Percentiles rank a stretch among this genome's conserved stretches.
Conservation (phyloP, 768 basidiomycete species). For the Suillus americanus region DNA sequence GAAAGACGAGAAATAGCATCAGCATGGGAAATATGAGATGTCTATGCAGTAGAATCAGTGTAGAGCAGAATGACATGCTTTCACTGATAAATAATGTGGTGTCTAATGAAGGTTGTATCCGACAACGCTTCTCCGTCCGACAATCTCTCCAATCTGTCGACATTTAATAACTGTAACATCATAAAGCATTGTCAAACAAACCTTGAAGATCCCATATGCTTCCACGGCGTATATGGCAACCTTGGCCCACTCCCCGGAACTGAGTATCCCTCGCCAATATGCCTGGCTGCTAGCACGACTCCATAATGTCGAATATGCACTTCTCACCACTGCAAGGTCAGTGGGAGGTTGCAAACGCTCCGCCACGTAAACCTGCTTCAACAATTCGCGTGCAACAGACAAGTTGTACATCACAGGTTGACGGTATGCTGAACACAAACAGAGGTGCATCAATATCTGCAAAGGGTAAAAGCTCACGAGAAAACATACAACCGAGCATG, state of each 20-base stretch:
- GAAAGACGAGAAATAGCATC: not conserved
- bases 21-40: not conserved
- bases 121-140: constrained; percentile 76
- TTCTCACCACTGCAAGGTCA: constrained; percentile 48
- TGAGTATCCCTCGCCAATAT: constrained; percentile 61
- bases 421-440: constrained; percentile 55
- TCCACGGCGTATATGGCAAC: constrained; percentile 78
- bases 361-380: constrained; percentile 71
- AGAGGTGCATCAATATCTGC: not conserved
- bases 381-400: constrained; percentile 69
- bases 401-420: constrained; percentile 80
- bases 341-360: constrained; percentile 67
- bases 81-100: constrained; percentile 6
- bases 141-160: constrained; percentile 79
- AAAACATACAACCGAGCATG: constrained; percentile 52
- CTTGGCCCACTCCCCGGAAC: constrained; percentile 65
- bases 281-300: constrained; percentile 52
- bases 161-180: not conserved
- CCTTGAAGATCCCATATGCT: constrained; percentile 90
- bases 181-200: constrained; percentile 27
- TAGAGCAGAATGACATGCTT: not conserved
- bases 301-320: constrained; percentile 68
- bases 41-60: constrained; percentile 1
- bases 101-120: constrained; percentile 70
- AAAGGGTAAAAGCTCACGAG: not conserved